phyloP scores from a whole-genome alignment of 2,329 filamentous ascomycete genomes.

The Biscogniauxia marginata region DNA sequence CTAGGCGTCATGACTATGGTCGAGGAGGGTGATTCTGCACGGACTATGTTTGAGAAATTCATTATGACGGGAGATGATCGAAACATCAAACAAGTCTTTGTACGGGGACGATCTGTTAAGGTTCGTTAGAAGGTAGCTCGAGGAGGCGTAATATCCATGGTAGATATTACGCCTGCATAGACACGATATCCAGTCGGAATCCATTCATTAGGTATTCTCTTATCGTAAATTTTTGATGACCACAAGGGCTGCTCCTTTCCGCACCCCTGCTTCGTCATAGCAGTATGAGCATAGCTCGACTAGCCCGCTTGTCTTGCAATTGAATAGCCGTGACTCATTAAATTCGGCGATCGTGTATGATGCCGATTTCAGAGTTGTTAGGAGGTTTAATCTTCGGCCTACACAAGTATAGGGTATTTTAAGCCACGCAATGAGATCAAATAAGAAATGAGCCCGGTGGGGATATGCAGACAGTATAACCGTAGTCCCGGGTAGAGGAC shows the following conservation, averaged over 20 bases:
- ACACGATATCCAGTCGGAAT: no score
- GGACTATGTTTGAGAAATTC: slow-evolving; percentile 59
- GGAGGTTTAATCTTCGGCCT: slow-evolving; percentile 37
- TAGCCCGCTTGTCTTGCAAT: slow-evolving; percentile 36
- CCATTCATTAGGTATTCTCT: no score
- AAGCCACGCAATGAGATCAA: slow-evolving; percentile 7
- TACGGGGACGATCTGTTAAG: slow-evolving; percentile 50
- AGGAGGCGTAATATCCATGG: no score
- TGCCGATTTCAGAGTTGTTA: slow-evolving; percentile 54
- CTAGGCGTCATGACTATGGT: slow-evolving; percentile 51
- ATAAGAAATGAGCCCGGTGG: neutral
- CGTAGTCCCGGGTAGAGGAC: slow-evolving; percentile 3
- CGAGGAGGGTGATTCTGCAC: slow-evolving; percentile 46
- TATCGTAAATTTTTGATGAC: slow-evolving; percentile 41
- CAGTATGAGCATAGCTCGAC: slow-evolving; percentile 54
- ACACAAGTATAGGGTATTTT: slow-evolving; percentile 40
- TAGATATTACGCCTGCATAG: no score
- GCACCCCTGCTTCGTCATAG: slow-evolving; percentile 51
- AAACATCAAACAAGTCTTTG: slow-evolving; percentile 56
- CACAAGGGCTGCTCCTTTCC: slow-evolving; percentile 46
- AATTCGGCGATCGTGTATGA: slow-evolving; percentile 54
- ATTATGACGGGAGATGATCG: slow-evolving; percentile 65
- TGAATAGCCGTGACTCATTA: slow-evolving; percentile 55
- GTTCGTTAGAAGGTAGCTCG: no score
- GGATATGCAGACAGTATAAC: slow-evolving; percentile 1